Evolutionary conservation across 129 eudicot genomes (phyloP).

Genomic region (Helichrysum umbraculigerum): DNA sequence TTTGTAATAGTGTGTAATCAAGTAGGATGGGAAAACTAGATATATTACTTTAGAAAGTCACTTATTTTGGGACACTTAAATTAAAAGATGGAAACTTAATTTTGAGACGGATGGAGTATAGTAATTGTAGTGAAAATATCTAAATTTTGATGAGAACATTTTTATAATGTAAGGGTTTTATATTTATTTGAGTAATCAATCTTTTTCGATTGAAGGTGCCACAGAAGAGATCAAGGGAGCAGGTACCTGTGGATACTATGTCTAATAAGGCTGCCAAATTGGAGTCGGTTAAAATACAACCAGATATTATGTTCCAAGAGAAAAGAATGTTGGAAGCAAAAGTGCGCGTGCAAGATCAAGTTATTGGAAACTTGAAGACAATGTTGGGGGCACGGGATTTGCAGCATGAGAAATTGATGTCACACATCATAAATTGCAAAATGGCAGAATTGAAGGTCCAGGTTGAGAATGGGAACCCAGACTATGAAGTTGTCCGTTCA

Average conservation of each 20-base stretch:
- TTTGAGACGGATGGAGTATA: too few species aligned
- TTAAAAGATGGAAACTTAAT: too few species aligned
- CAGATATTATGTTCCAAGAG: background rate
- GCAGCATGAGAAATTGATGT: constrained; percentile 13
- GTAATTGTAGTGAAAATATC: too few species aligned
- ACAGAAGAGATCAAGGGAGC: background rate
- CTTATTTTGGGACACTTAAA: too few species aligned
- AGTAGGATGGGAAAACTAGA: too few species aligned
- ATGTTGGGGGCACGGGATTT: background rate
- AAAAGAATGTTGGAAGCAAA: background rate
- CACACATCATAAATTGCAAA: constrained; percentile 4
- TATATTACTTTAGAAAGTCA: too few species aligned
- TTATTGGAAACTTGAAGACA: background rate
- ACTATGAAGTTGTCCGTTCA: background rate
- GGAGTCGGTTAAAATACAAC: background rate
- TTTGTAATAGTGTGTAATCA: too few species aligned
- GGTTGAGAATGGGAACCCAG: constrained; percentile 9
- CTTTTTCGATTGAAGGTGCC: background rate
- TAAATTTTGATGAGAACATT: too few species aligned
- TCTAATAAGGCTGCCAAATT: background rate
- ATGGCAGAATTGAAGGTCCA: constrained; percentile 4
- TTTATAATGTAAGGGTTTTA: too few species aligned
- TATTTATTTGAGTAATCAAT: background rate
- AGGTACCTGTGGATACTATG: background rate
- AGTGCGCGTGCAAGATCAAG: background rate